Percentiles rank a stretch among this genome's conserved stretches.
phyloP scores from a whole-genome alignment of 352 stramenopile species.

The Globisporangium okanoganense region DNA sequence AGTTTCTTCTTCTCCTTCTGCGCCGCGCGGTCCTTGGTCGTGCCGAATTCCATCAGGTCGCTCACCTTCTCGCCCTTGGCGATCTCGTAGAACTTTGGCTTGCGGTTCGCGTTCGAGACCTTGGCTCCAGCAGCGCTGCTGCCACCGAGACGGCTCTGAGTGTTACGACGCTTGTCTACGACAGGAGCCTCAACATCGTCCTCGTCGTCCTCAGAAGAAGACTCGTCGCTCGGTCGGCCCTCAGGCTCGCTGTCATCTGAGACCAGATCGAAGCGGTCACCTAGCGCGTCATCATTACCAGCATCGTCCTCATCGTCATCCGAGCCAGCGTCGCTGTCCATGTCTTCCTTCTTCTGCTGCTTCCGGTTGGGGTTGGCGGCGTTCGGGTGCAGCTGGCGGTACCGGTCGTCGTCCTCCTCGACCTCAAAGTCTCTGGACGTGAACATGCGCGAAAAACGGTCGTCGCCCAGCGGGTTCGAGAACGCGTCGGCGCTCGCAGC shows the following conservation, averaged over 20 bases:
- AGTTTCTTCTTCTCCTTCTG: conserved; percentile 82
- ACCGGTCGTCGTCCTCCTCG: conserved; percentile 96
- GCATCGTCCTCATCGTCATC: conserved; percentile 54
- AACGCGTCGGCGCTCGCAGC: conserved; percentile 27
- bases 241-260: conserved; percentile 61
- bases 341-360: conserved; percentile 86
- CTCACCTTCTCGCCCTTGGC: conserved; percentile 77
- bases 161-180: conserved; percentile 8
- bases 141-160: conserved; percentile 9
- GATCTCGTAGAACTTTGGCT: conserved; percentile 87
- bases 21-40: conserved; percentile 50
- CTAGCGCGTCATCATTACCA: conserved; percentile 44
- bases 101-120: conserved; percentile 26
- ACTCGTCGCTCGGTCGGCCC: conserved; percentile 62
- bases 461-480: conserved; percentile 90
- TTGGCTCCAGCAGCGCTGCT: background rate
- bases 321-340: conserved; percentile 88
- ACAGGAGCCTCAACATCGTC: conserved; percentile 23
- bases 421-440: conserved; percentile 97
- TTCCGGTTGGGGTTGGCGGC: conserved; percentile 60
- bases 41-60: conserved; percentile 77
- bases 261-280: conserved; percentile 65
- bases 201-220: conserved; percentile 56
- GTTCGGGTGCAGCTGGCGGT: conserved; percentile 94
- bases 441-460: conserved; percentile 98